Evolutionary conservation across 805 yeast species (phyloP), one percentile per base, ranked within the genome.

Genomic region (Saturnispora quitensis): DNA sequence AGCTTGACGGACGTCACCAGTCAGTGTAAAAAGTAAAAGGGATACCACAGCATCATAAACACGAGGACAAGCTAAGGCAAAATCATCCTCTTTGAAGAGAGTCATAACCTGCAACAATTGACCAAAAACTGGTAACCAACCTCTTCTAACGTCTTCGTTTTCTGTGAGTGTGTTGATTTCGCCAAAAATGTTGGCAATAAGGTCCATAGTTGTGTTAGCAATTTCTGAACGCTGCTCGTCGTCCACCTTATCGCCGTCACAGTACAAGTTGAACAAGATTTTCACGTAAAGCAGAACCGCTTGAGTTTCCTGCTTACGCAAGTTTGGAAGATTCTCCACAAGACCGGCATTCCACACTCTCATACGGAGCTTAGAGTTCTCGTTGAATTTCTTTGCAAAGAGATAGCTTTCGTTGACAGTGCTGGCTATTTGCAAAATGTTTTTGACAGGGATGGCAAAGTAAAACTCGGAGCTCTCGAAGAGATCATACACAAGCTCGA

Each of bases 101-200:
- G 80, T 78, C 61, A 83, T 84, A 3, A 96, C 97, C 64, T 86
- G 89, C 56, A 84, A 71, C 24, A 93, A 85, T 64, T 86, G 96
- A 34, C 87, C 84, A 40, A 91, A 89, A 18, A 93, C 97, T 0
- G 98, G 97, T 60, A 86, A 76, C 95, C 97, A 85, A 3, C 95
- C 83, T 17, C 87, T 87, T 61, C 95, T 78, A 48, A 78, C 81
- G 60, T 84, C 89, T 66, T 86, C 91, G 5, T 80, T 72, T 56
- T 86, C 96, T 57, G 86, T 91, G 58, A 90, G 74, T 2, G 76
- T 73, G 33, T 82, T 76, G 65, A 81, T 90, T 55, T 90, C 80
- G 51, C 77, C 77, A 25, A 89, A 76, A 31, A 91, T 84, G 5
- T 78, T 73, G 8, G 77, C 79, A 60, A 96, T 86, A 62, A 89